Base-by-base conservation (phyloP, 805 yeast genomes). In the Teunomyces cretensis region DNA sequence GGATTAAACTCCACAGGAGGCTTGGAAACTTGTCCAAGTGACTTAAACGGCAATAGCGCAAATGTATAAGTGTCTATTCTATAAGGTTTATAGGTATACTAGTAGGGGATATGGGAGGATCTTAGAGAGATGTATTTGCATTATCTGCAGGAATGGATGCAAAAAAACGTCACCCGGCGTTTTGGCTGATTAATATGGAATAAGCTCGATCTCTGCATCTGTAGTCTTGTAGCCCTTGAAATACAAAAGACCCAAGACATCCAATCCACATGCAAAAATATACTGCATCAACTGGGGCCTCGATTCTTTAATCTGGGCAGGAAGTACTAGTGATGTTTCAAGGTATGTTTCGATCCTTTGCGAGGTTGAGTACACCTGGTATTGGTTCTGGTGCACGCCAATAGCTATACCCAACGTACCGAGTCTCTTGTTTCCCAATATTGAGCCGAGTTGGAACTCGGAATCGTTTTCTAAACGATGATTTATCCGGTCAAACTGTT, bases 71-170 rank as follows among this genome's bases (percentile, higher is more conserved):
- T 19, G 6, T 19, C 22, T 19, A 19, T 19, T 19, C 31, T 30
- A 30, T n/a, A 30, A 30, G 7, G 31, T 19, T 19, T 19, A 19
- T 19, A 6, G 22, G 6, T 19, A 19, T 19, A 19, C 22, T 19
- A 3, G 6, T 19, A 19, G 3, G 22, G 6, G 6, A 19, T 19
- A 19, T 19, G 22, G 22, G 3, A 19, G 22, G 22, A 19, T 19
- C 22, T n/a, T 19, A 19, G 3, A 4, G 22, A 19, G 3, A 19
- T 19, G 22, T 19, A 19, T 19, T 4, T 19, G 22, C 6, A 19
- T 19, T 35, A 16, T 14, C 38, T 35, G 38, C 38, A 35, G 38
- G 38, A 35, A 35, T 35, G 38, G 28, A 19, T 35, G 38, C 38
- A 35, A 35, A 35, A 26, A 8, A 26, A 9, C 8, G 12, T 26